Percentiles rank a stretch among this genome's conserved stretches.
phyloP scores from a whole-genome alignment of 2,329 filamentous ascomycete species.

The Sarocladium brachiariae region DNA sequence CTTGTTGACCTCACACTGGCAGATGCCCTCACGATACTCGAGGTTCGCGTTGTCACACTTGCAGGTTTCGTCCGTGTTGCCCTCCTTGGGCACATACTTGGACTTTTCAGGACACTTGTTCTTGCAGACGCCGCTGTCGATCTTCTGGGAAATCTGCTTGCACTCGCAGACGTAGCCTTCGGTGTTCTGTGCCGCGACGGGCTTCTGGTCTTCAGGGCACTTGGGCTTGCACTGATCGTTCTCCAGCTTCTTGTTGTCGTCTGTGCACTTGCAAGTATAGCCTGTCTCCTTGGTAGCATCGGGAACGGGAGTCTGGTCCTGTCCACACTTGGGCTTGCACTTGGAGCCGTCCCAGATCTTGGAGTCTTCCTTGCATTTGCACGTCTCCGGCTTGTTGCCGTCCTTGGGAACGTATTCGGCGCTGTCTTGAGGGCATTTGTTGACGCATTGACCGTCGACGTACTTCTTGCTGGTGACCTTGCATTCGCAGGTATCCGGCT shows the following conservation, averaged over 20 bases:
- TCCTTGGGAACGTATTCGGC: neutral
- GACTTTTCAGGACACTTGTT: too few relatives aligned
- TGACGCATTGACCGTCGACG: neutral
- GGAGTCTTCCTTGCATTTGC: neutral
- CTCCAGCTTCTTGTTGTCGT: neutral
- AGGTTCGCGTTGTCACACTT: slow-evolving; percentile 3
- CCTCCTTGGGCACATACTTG: neutral
- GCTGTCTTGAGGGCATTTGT: neutral
- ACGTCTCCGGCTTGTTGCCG: neutral
- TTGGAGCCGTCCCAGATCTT: neutral
- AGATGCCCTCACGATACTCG: neutral
- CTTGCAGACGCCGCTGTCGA: too few relatives aligned
- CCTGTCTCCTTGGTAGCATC: neutral
- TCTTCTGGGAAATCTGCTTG: too few relatives aligned
- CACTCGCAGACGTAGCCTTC: too few relatives aligned
- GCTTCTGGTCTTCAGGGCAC: neutral
- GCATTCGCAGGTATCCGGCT: neutral
- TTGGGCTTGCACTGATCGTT: neutral
- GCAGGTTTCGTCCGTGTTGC: neutral
- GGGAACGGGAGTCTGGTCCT: too few relatives aligned
- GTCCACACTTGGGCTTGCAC: neutral
- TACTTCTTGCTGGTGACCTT: neutral
- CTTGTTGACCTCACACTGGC: neutral
- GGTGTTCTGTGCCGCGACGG: neutral
- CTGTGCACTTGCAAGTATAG: neutral